Base-by-base conservation (phyloP, 2,329 filamentous ascomycete species). In the Xylariaceae sp. region DNA sequence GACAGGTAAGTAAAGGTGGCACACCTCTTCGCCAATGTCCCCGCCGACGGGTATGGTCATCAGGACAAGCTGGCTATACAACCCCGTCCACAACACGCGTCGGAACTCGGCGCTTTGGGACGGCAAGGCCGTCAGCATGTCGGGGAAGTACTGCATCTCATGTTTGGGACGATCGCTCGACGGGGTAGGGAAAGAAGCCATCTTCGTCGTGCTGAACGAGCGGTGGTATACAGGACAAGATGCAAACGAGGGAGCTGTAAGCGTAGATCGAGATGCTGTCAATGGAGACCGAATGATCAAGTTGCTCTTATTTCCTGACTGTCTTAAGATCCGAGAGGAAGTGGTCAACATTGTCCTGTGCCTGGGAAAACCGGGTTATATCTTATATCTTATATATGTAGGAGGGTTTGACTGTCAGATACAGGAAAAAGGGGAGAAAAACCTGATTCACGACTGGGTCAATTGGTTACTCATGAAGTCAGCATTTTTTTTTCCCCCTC, bases 11-110 rank as follows among this genome's bases (percentile, higher is more conserved):
- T 2, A 29, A 3, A 9, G 8, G 40, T 9, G 29, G 19, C 40
- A 26, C 40, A 84, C 82, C 70, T 86, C 82, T 50, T 86, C 82
- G n/a, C 83, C 81, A 61, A 86, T 86, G 32, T 86, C 82, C 2
- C 83, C 82, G 11, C 76, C 77, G 0, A 83, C 78, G 0, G 83
- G 83, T 0, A 86, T 75, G 43, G 81, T 83, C 83, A 86, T 86
- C 0, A 83, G 74, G 0, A 86, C 83, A 6, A 86, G 68, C 67
- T 86, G 83, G 8, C 75, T 77, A 66, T 85, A 85, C 5, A 86
- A 69, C 0, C 83, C 83, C 1, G 83, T 86, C 68, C 79, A 83
- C 11, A 86, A 68, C 27, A 86, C 81, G 35, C 79, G 80, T 3
- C 83, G 73, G 65, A 85, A 86, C 54, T 83, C 78, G 2, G 72